Evolutionary conservation across 2,329 filamentous ascomycete species (phyloP), one percentile per base, ranked within the genome.

Genomic region (Aureobasidium sp.): DNA sequence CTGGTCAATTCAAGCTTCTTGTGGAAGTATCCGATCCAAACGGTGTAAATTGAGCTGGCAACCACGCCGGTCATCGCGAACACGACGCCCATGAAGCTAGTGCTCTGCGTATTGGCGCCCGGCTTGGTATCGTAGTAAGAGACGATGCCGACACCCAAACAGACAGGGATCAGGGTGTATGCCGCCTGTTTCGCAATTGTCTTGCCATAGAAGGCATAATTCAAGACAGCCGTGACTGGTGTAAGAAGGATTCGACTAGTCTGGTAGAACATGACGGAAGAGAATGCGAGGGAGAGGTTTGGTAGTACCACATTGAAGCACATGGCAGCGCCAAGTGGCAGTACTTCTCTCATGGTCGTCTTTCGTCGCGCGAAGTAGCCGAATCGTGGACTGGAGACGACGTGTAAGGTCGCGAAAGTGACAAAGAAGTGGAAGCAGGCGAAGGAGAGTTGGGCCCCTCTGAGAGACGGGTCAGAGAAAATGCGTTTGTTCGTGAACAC

Each of bases 231-330:
- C 22, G 87, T 84, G 48, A 79, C 80, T 3, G 86, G 86, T 1
- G 86, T 88, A 27, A 88, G 79, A 14, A 88, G 77, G 64, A 88
- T 86, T 22, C 86, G 82, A 7, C 84, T 85, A 57, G 88, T 82
- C 71, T 89, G 86, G 72, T 88, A 88, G 71, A 89, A 88, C 45
- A 85, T 86, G 42, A 89, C 83, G 57, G 82, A 82, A 25, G 85
- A 88, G 71, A 84, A 87, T 37, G 86, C 85, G 47, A 89, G 77
- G 1, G 84, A 87, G 8, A 87, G 75, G 68, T 89, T 89, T 14
- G 85, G 85, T 11, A 89, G 77, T 66, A 89, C 84, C 69, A 89
- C 85, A 72, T 88, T 88, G 63, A 86, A 77, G 58, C 83, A 81
- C 85, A 89, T 88, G 68, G 84, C 82, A 36, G 86, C 68, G 3